Evolutionary conservation across 805 yeast genomes (phyloP).

Genomic region (Kluyveromyces starmeri): DNA sequence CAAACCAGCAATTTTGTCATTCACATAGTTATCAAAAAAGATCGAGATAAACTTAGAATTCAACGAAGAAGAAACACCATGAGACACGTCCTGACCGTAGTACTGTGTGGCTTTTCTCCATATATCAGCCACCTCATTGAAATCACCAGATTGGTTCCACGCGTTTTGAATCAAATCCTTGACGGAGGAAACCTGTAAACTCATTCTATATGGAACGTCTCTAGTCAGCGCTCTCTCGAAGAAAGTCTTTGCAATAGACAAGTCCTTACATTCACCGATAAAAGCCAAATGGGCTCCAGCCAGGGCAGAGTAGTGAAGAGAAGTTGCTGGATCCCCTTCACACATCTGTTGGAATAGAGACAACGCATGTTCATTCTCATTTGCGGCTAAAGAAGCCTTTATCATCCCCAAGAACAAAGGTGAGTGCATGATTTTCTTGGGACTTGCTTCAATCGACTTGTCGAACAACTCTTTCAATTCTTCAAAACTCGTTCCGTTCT

Average conservation of each 20-base stretch:
- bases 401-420: conserved; percentile 65
- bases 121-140: conserved; percentile 47
- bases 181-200: conserved; percentile 65
- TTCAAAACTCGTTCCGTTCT: conserved; percentile 50
- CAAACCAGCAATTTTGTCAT: conserved; percentile 46
- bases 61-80: conserved; percentile 63
- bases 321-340: conserved; percentile 35
- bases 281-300: conserved; percentile 70
- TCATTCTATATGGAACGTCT: conserved; percentile 65
- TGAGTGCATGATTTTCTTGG: conserved; percentile 30
- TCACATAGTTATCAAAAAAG: conserved; percentile 50
- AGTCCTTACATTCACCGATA: conserved; percentile 68
- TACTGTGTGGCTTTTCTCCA: conserved; percentile 56
- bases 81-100: conserved; percentile 50
- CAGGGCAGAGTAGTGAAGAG: conserved; percentile 41
- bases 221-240: conserved; percentile 62
- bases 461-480: conserved; percentile 53
- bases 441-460: conserved; percentile 27
- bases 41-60: conserved; percentile 60
- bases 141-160: conserved; percentile 46
- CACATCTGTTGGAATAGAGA: conserved; percentile 54
- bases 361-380: conserved; percentile 57
- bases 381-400: conserved; percentile 57
- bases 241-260: conserved; percentile 61
- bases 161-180: conserved; percentile 55